phyloP scores from a whole-genome alignment of 352 stramenopile genomes.

The Phytopythium ostracodes region DNA sequence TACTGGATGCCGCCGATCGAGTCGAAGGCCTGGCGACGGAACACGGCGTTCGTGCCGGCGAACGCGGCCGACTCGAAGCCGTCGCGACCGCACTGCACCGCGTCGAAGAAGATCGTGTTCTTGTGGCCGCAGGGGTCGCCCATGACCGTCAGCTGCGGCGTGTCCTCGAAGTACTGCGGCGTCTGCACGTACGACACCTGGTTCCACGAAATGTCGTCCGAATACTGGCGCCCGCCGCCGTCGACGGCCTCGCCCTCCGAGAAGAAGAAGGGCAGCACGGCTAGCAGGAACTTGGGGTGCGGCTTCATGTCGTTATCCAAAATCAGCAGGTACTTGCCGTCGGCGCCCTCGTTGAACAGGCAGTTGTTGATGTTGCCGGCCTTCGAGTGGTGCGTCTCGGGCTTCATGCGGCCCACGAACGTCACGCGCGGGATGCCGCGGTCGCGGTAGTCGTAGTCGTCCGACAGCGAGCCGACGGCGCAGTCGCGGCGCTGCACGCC shows the following conservation, averaged over 20 bases:
- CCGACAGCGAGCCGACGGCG: constrained; percentile 78
- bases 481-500: constrained; percentile 81
- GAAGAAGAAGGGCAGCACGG: constrained; percentile 88
- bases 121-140: constrained; percentile 87
- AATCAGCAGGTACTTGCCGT: constrained; percentile 89
- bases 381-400: constrained; percentile 88
- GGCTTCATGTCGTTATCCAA: constrained; percentile 93
- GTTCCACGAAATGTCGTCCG: constrained; percentile 88
- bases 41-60: constrained; percentile 86
- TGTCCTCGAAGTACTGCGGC: constrained; percentile 89
- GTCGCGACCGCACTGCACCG: constrained; percentile 84
- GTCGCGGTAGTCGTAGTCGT: constrained; percentile 91
- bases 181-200: constrained; percentile 88
- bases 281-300: constrained; percentile 84
- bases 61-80: constrained; percentile 87
- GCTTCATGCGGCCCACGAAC: constrained; percentile 87
- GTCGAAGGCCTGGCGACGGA: constrained; percentile 87
- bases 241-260: constrained; percentile 85
- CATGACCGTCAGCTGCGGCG: constrained; percentile 79
- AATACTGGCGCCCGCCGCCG: constrained; percentile 80
- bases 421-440: constrained; percentile 81
- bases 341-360: constrained; percentile 87
- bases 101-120: constrained; percentile 91
- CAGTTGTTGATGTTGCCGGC: constrained; percentile 92
- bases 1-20: constrained; percentile 89